Conservation (phyloP, 495 filamentous ascomycete species). For the Trichocladium antarcticum region DNA sequence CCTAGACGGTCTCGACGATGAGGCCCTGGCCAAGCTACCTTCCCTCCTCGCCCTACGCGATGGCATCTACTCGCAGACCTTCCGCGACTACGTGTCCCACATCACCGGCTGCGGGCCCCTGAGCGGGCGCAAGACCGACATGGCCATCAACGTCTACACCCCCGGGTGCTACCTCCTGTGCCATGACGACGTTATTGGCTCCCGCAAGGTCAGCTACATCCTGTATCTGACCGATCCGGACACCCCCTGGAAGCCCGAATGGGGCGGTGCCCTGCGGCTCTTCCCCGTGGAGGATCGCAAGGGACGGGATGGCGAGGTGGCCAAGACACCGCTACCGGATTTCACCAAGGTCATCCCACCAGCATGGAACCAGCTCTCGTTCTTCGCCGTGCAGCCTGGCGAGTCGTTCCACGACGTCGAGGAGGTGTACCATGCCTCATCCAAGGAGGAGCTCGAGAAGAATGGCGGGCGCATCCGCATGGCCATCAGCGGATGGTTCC, state of each 20-base stretch:
- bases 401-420: slow-evolving; percentile 98
- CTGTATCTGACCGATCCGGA: slow-evolving; percentile 93
- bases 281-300: slow-evolving; percentile 61
- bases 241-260: slow-evolving; percentile 77
- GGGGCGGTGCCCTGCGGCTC: slow-evolving; percentile 86
- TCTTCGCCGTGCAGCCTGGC: slow-evolving; percentile 95
- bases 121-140: slow-evolving; percentile 92
- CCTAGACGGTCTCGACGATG: slow-evolving; percentile 80
- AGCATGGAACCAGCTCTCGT: slow-evolving; percentile 92
- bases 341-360: slow-evolving; percentile 71
- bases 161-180: slow-evolving; percentile 92
- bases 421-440: slow-evolving; percentile 71
- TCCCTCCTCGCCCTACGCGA: slow-evolving; percentile 79
- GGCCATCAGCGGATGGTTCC: slow-evolving; percentile 99
- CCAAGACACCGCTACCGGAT: slow-evolving; percentile 67
- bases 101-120: slow-evolving; percentile 77
- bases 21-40: slow-evolving; percentile 69
- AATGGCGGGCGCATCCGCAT: slow-evolving; percentile 70
- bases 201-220: slow-evolving; percentile 86
- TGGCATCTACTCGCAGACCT: slow-evolving; percentile 80
- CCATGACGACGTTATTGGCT: slow-evolving; percentile 98
- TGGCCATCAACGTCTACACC: slow-evolving; percentile 98
- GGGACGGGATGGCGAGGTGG: slow-evolving; percentile 54
- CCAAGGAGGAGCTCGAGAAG: slow-evolving; percentile 42
- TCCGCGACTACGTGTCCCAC: slow-evolving; percentile 75